Evolutionary conservation across 306 rosid species (phyloP), one percentile per base, ranked within the genome.

Genomic region (Trifolium fragiferum): DNA sequence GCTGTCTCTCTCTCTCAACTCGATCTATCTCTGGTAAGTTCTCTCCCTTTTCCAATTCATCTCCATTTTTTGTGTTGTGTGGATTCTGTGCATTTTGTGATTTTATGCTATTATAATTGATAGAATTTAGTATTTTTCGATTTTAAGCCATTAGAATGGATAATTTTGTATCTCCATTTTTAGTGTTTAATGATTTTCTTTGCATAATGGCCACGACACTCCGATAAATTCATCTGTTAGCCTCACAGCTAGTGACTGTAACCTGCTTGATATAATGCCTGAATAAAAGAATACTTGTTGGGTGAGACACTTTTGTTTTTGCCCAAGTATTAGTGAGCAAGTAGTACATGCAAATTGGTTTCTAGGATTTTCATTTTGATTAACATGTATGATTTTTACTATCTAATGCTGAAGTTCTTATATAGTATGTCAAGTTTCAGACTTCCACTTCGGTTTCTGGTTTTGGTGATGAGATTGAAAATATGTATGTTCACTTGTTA

Each of bases 241-340:
- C 2, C 57, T 23, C 51, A 20, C 8, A 8, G 3, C 12, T 35
- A 55, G 14, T 55, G 76, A 59, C 68, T 43, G 58, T 8, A 43
- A 62, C 32, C 61, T 74, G 78, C 10, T 62, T 47, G 78, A 46
- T 46, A 33, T 30, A 74, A 74, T 47, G 63, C 78, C 63, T 15
- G 0, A 13, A 18, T 27, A 6, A 73, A 16, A 53, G 4, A 6
- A 46, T 4, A n/a, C 3, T 2, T 40, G 7, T 40, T 68, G 1
- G 8, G 37, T 5, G 40, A 35, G 40, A 35, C 40, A 6, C 35
- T 32, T 7, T 50, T 14, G 13, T 7, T 41, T 32, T 73, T 44
- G 1, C 12, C 20, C 30, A n/a, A 9, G 43, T 59, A 11, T 4
- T 6, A 27, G 20, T 40, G n/a, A 47, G 11, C 37, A 38, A 4